phyloP scores from a whole-genome alignment of 768 basidiomycete genomes.

The Amanita inopinata region DNA sequence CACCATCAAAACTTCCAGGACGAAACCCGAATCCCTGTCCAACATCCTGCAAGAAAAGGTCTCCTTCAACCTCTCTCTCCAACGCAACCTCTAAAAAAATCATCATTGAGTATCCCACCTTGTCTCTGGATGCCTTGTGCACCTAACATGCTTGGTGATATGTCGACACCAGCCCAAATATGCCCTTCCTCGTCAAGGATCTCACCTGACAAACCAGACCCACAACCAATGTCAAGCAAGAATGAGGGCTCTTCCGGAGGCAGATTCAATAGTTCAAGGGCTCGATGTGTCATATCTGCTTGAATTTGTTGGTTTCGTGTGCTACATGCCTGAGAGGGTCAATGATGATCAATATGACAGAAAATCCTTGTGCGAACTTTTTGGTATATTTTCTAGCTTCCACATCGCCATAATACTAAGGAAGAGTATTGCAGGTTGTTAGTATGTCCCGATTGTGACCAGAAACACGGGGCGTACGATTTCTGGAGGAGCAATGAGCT shows the following conservation, averaged over 20 bases:
- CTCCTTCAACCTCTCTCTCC: constrained; percentile 91
- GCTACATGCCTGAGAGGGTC: constrained; percentile 32
- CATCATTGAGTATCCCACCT: constrained; percentile 2
- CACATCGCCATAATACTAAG: constrained; percentile 89
- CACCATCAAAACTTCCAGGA: constrained; percentile 95
- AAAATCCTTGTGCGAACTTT: constrained; percentile 45
- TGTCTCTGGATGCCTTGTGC: constrained; percentile 16
- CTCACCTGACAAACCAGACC: constrained; percentile 93
- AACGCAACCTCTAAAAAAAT: constrained; percentile 77
- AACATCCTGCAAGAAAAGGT: constrained; percentile 94
- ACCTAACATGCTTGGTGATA: constrained; percentile 97
- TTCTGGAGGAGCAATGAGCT: constrained; percentile 83
- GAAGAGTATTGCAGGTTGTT: constrained; percentile 3
- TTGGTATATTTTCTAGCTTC: constrained; percentile 96
- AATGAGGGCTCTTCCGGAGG: constrained; percentile 74
- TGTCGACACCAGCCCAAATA: constrained; percentile 88
- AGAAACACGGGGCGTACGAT: constrained; percentile 46
- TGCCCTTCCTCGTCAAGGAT: constrained; percentile 93
- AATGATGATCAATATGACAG: constrained; percentile 6
- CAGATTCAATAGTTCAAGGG: constrained; percentile 81
- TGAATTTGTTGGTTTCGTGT: constrained; percentile 96
- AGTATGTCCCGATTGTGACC: constrained; percentile 1
- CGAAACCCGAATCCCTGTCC: constrained; percentile 97
- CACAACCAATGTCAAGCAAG: constrained; percentile 93
- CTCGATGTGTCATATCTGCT: constrained; percentile 94